phyloP scores from a whole-genome alignment of 768 basidiomycete genomes.

The Boletus edulis region DNA sequence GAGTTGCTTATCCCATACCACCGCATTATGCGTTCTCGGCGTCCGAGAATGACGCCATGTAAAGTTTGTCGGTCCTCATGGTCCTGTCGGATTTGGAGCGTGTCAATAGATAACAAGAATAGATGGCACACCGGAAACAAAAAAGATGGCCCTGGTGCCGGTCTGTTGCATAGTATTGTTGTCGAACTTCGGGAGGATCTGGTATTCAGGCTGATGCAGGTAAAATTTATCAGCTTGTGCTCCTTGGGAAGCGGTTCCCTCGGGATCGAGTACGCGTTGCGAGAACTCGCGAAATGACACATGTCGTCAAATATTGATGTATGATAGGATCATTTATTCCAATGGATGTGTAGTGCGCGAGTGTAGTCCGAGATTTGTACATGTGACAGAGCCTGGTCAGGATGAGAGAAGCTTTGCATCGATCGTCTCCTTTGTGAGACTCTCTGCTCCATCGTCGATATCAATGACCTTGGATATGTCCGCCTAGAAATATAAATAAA shows the following conservation, averaged over 20 bases:
- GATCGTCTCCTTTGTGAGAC: conserved; percentile 69
- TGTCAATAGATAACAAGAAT: not conserved
- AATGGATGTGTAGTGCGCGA: not conserved
- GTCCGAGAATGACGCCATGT: too few species aligned
- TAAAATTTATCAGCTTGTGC: too few species aligned
- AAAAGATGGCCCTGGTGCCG: not conserved
- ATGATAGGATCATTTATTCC: not conserved
- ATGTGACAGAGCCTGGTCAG: conserved; percentile 1
- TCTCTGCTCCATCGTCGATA: conserved; percentile 76
- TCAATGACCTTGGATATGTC: conserved; percentile 81
- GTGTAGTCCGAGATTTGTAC: not conserved
- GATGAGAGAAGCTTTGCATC: conserved; percentile 52
- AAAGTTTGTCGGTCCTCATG: too few species aligned
- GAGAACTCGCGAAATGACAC: not conserved
- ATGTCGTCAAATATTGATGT: not conserved
- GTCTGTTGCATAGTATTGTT: not conserved
- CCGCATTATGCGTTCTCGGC: too few species aligned
- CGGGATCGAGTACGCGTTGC: not conserved
- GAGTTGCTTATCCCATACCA: too few species aligned
- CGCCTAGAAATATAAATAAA: conserved; percentile 42
- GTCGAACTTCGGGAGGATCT: too few species aligned
- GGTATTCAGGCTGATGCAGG: too few species aligned
- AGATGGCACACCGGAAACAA: not conserved
- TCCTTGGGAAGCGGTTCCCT: too few species aligned
- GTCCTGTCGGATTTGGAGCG: not conserved